These are phyloP conservation scores for Nakazawaea peltata DNA, from an alignment of 805 yeast genomes.

Conservation along the genomic window DNA sequence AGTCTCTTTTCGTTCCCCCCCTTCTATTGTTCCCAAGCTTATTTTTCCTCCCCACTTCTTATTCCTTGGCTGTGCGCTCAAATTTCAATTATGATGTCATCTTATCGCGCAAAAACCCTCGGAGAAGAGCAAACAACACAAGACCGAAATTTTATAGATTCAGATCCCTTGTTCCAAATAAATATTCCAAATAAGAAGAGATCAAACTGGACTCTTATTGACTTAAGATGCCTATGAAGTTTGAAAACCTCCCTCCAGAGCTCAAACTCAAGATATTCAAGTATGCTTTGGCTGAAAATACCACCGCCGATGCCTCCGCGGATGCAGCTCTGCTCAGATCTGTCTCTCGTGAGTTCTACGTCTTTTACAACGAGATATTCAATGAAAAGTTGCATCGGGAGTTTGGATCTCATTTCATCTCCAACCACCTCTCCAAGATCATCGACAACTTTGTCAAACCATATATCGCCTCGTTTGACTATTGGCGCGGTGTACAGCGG, in stretches of 20 bases:
- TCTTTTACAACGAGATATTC: conserved; percentile 41
- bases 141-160: too few species aligned
- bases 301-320: neutral
- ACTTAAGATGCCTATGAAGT: too few species aligned
- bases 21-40: too few species aligned
- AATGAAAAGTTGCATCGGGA: conserved; percentile 26
- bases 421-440: conserved; percentile 17
- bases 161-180: too few species aligned
- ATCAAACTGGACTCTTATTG: too few species aligned
- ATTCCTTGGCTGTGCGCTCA: too few species aligned
- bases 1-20: too few species aligned
- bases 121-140: too few species aligned
- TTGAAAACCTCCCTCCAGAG: conserved; percentile 6
- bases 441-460: conserved; percentile 17
- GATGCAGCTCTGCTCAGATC: conserved; percentile 11
- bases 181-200: too few species aligned
- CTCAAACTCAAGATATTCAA: conserved; percentile 5
- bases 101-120: too few species aligned
- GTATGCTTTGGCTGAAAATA: conserved; percentile 1
- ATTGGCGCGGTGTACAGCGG: conserved; percentile 23
- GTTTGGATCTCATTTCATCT: conserved; percentile 17
- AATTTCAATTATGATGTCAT: too few species aligned
- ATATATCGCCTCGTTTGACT: conserved; percentile 25
- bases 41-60: too few species aligned
- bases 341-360: conserved; percentile 29